Evolutionary conservation across 2,329 filamentous ascomycete species (phyloP).

Genomic region (Cladophialophora bantiana): DNA sequence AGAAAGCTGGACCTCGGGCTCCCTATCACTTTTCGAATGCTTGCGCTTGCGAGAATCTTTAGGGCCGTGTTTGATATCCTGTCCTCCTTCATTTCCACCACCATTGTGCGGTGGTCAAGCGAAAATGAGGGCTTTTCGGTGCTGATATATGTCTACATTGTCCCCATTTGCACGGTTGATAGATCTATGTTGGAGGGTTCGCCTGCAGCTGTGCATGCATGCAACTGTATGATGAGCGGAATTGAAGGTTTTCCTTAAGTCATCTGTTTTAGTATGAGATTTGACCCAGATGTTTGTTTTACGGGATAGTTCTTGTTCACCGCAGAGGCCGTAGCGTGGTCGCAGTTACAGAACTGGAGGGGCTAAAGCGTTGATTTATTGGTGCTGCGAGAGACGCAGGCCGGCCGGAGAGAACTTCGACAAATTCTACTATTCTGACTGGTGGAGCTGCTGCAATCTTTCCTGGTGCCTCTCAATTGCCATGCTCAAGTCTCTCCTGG

Average conservation of each 20-base stretch:
- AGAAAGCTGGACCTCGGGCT: background rate
- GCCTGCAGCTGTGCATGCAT: background rate
- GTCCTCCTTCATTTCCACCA: background rate
- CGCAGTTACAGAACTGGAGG: background rate
- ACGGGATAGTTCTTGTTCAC: background rate
- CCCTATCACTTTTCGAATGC: background rate
- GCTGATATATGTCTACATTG: background rate
- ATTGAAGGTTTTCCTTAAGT: background rate
- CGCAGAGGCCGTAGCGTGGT: background rate
- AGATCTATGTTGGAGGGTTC: background rate
- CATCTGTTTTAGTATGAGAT: slow-evolving; percentile 1
- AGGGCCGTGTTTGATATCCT: background rate
- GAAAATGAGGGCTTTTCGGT: background rate
- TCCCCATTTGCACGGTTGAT: background rate
- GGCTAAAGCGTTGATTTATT: background rate
- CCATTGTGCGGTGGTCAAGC: background rate
- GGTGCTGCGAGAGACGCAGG: no score
- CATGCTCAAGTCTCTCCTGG: no score
- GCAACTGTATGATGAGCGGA: background rate
- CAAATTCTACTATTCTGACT: no score
- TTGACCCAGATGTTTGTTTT: background rate
- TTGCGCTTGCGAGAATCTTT: background rate
- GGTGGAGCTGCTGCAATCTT: no score
- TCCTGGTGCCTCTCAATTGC: no score
- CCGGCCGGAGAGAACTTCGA: no score